These are phyloP conservation scores for Rhinocladiella similis DNA, from an alignment of 2,329 filamentous ascomycete genomes.

Conservation along the genomic window DNA sequence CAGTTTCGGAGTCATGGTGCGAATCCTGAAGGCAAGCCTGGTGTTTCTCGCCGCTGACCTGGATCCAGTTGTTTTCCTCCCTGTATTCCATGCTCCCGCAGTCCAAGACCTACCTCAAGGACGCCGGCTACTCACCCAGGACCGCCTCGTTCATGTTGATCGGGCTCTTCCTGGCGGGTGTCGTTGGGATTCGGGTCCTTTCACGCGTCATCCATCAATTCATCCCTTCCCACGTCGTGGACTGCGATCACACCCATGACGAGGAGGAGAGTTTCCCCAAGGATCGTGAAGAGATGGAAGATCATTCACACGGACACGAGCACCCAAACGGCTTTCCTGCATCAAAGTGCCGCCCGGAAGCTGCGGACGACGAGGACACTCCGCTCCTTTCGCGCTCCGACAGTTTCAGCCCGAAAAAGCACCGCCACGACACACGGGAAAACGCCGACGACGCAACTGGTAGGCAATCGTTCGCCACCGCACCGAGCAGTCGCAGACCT, in stretches of 20 bases:
- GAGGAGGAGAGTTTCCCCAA: conserved; percentile 37
- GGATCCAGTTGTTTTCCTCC: conserved; percentile 76
- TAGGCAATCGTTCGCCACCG: conserved; percentile 20
- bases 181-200: conserved; percentile 46
- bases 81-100: conserved; percentile 92
- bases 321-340: conserved; percentile 23
- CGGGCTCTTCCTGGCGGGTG: conserved; percentile 49
- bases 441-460: not conserved
- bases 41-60: conserved; percentile 4
- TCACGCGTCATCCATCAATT: conserved; percentile 47
- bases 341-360: conserved; percentile 5
- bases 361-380: conserved; percentile 25
- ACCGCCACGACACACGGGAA: conserved; percentile 1
- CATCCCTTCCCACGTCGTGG: conserved; percentile 50
- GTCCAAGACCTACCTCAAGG: conserved; percentile 72
- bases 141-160: conserved; percentile 57
- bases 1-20: conserved; percentile 93
- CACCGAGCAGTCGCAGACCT: conserved; percentile 29
- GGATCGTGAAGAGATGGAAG: conserved; percentile 23
- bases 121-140: conserved; percentile 66
- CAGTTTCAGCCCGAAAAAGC: conserved; percentile 17
- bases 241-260: conserved; percentile 50
- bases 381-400: conserved; percentile 28
- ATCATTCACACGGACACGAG: conserved; percentile 30
- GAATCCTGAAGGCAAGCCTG: not conserved